phyloP scores from a whole-genome alignment of 768 basidiomycete species.

The Galerina marginata region DNA sequence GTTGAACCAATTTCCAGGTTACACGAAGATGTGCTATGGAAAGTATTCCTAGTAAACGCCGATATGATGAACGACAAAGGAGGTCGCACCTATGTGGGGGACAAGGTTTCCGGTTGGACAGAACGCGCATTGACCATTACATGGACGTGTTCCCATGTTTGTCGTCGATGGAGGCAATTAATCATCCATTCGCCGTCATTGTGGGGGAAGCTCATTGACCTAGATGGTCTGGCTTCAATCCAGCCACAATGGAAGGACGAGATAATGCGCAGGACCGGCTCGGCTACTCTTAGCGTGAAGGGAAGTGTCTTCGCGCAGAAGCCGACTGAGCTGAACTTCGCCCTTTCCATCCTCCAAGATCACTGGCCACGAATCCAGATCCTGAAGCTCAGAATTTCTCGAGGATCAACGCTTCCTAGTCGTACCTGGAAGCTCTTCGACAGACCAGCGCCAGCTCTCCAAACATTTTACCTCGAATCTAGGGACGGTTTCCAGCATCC shows the following conservation, averaged over 20 bases:
- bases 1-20: no score
- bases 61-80: no score
- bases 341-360: constrained; percentile 2
- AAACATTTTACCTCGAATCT: no score
- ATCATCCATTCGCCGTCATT: constrained; percentile 6
- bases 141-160: constrained; percentile 6
- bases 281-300: constrained; percentile 1
- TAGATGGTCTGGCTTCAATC: constrained; percentile 5
- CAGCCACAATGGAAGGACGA: constrained; percentile 9
- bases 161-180: constrained; percentile 5
- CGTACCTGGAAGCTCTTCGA: no score
- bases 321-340: neutral
- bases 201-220: constrained; percentile 15
- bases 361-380: neutral
- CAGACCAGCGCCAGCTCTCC: no score
- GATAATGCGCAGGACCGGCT: constrained; percentile 7
- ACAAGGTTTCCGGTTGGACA: neutral
- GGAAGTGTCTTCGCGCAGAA: neutral
- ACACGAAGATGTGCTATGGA: no score
- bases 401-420: no score
- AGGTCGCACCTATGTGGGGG: neutral
- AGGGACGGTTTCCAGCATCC: no score
- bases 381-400: neutral
- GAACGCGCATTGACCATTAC: neutral
- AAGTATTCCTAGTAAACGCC: no score